Percentiles rank a stretch among this genome's conserved stretches.
phyloP scores from a whole-genome alignment of 305 asterid species.

The Solanum chacoense region DNA sequence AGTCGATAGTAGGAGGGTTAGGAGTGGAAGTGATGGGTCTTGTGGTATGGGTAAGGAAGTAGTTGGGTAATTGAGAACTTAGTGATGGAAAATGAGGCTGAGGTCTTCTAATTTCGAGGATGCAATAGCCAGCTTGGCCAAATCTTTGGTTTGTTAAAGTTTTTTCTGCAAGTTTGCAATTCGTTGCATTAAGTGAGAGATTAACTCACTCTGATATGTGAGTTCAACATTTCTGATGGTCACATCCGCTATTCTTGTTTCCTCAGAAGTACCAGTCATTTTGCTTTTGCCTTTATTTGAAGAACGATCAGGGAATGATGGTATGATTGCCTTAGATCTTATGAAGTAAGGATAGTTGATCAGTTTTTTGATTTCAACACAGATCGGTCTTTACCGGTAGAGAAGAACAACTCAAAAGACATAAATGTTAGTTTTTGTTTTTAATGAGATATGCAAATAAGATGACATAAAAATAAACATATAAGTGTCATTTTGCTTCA shows the following conservation, averaged over 20 bases:
- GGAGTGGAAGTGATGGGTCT: too few species aligned
- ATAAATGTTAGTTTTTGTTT: too few species aligned
- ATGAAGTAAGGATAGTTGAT: background rate
- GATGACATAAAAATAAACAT: background rate
- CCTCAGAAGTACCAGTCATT: rapidly evolving
- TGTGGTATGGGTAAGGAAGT: background rate
- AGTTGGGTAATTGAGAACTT: background rate
- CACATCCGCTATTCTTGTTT: too few species aligned
- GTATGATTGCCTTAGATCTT: too few species aligned
- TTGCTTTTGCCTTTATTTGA: too few species aligned
- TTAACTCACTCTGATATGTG: background rate
- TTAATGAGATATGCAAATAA: too few species aligned
- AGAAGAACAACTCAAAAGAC: background rate
- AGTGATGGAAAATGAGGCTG: background rate
- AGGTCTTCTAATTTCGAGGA: background rate
- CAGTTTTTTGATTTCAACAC: background rate
- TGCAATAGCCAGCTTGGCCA: background rate
- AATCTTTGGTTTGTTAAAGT: background rate
- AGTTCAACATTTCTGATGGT: background rate
- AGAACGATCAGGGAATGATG: background rate
- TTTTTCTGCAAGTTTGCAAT: background rate
- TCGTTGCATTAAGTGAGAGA: background rate
- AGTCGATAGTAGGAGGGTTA: background rate
- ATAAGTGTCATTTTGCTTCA: background rate
- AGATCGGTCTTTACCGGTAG: background rate